phyloP scores from a whole-genome alignment of 768 basidiomycete genomes.

The Boletus rufocinnamomeus region DNA sequence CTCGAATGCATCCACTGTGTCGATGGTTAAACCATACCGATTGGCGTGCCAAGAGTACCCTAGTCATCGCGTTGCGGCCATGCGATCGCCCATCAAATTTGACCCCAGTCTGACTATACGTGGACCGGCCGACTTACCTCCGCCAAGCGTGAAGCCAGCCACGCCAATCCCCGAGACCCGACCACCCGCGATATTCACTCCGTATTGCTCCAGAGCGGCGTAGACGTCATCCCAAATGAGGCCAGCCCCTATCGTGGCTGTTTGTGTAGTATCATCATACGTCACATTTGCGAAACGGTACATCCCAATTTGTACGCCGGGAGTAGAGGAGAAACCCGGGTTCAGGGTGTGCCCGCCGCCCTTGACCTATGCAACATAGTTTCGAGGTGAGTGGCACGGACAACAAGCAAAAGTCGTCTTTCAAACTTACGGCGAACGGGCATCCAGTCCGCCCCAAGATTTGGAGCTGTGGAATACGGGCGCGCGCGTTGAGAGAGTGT shows the following conservation, averaged over 20 bases:
- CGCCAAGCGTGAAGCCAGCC: conserved; percentile 59
- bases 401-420: neutral
- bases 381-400: conserved; percentile 1
- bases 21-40: conserved; percentile 56
- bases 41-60: conserved; percentile 70
- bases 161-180: conserved; percentile 60
- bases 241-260: conserved; percentile 41
- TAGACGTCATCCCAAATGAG: conserved; percentile 73
- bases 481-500: neutral
- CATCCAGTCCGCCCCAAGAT: conserved; percentile 47
- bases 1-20: conserved; percentile 56
- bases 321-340: conserved; percentile 59
- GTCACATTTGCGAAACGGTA: conserved; percentile 45
- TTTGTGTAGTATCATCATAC: conserved; percentile 43
- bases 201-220: conserved; percentile 47
- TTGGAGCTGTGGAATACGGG: conserved; percentile 39
- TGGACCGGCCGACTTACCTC: conserved; percentile 40
- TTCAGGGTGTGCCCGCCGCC: conserved; percentile 62
- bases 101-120: neutral
- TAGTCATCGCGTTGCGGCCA: conserved; percentile 24
- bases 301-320: conserved; percentile 62
- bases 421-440: conserved; percentile 52
- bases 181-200: conserved; percentile 59
- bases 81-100: conserved; percentile 7
- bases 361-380: conserved; percentile 47